Evolutionary conservation across 371 early-diverging fungal genomes (phyloP), one percentile per base, ranked within the genome.

Genomic region (Lichtheimia hyalospora): DNA sequence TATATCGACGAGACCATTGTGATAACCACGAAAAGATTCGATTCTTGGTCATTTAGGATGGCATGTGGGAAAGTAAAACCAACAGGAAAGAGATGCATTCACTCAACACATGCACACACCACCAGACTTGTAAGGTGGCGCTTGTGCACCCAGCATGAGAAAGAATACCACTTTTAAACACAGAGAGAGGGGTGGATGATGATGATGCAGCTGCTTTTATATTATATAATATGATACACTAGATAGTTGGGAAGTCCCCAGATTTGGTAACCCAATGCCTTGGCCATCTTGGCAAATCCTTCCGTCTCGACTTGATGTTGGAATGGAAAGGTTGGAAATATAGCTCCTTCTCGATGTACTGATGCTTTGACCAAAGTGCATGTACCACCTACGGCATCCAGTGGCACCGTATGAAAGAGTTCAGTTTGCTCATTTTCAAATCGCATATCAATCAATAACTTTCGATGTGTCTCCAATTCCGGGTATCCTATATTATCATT

Each of bases 241-340:
- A 77, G 54, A 57, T 81, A 81, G 27, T 73, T 70, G 15, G 81
- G 81, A 46, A 81, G 53, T 1, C 81, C 81, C 70, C 75, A 81
- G 4, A 81, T 70, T 52, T 71, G 70, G 62, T 75, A 81, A 4
- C 77, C 77, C 56, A 81, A 62, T 2, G 81, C 81, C 61, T 86
- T 89, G 46, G 90, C 89, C 71, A 89, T 82, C 58, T 87, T 88
- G 16, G 88, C 89, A 68, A 91, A 77, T 1, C 92, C 92, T 72
- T 90, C 92, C 8, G 90, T 91, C 66, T 91, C 90, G 3, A 90
- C 83, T 59, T 84, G 81, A 65, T 89, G 89, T 41, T 84, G 79
- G 41, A 84, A 77, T 24, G 83, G 80, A 52, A 79, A 79, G 0
- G 86, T 64, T 12, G 89, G 90, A 61, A 90, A 90, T 5, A 75